Base-by-base conservation (phyloP, 225 moss, liverwort and hornwort genomes). In the Pseudisothecium myosuroides region DNA sequence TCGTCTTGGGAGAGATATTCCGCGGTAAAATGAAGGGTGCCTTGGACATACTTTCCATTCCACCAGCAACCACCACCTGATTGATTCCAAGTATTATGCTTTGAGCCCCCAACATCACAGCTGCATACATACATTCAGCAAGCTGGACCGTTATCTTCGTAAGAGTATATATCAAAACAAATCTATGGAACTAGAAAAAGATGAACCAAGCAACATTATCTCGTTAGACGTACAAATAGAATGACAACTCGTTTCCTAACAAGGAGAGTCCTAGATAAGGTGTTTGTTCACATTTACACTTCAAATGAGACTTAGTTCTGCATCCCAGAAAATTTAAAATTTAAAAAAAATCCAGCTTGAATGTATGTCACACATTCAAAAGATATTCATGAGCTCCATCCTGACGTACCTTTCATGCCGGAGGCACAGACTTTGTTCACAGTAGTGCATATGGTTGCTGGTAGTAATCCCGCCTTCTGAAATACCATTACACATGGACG, bases 41-140 rank as follows among this genome's bases (percentile, higher is more conserved):
- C 84, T 96, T 96, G 68, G 98, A 98, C 98, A 97, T 97, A 87
- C 95, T 95, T 90, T 97, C 97, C 97, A 97, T 98, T 67, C 98
- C 98, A 54, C 98, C 97, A 61, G 95, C 94, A 83, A 96, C 82
- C 64, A 97, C 97, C 50, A 96, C 89, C 88, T 97, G 92, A 81
- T 96, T 96, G 65, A 93, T 59, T 87, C 97, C 98, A 81, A 97
- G 86, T 89, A 94, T 91, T 75, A 98, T 97, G 92, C 96, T 98
- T 92, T 97, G 98, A 69, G 98, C 97, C 58, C 96, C 98, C 91
- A 98, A 85, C 92, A 98, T 96, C 92, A 96, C 96, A 89, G 98
- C 97, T 97, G 93, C 83, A 87, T 12, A 90, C 18, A 83, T 20
- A 75, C 22, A 90, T 66, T 55, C 55, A 58, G 65, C 87, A 49